Base-by-base conservation (phyloP, 331 rosid genomes). In the Rosa hybrid region DNA sequence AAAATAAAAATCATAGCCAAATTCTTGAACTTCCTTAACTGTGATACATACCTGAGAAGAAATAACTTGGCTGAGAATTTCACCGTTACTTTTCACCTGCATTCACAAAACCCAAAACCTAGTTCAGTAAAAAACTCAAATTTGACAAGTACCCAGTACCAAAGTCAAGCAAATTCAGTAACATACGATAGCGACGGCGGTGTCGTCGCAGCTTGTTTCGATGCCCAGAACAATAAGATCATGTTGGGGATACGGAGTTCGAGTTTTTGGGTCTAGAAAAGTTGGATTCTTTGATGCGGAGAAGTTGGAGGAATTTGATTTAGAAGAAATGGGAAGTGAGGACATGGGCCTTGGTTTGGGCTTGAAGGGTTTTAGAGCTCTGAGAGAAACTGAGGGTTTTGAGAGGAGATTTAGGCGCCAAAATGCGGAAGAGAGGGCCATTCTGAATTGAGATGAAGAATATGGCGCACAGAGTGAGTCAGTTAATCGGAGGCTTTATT, bases 161-260 rank as follows among this genome's bases (percentile, higher is more conserved):
- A 46, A 76, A 64, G 5, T 6, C 59, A 78, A 76, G 11, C 34
- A 3, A 68, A n/a, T n/a, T n/a, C n/a, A n/a, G n/a, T 12, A 5
- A 81, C 94, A 65, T 87, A 95, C 98, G 54, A 95, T 87, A 13
- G 99, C 98, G 9, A 94, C 98, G 0, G 97, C 99, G 6, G 99
- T 95, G 84, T 95, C 99, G 82, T 95, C 99, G 80, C 99, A 92
- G 90, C 99, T 93, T 65, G 98, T 95, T 83, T 95, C 99, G 48
- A 95, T 93, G 72, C 99, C 99, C 51, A 95, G 86, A 83, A 95
- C 90, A 78, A 91, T 78, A 5, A 93, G 76, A 51, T 86, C 86
- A 4, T 54, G 86, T 14, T 79, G 75, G 44, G 85, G 82, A 51
- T 60, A 78, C 7, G 84, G 51, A 23, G 81, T 81, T 51, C 7